These are phyloP conservation scores for Nannochloris sp. DNA, from an alignment of 139 green algal genomes.

Conservation along the genomic window DNA sequence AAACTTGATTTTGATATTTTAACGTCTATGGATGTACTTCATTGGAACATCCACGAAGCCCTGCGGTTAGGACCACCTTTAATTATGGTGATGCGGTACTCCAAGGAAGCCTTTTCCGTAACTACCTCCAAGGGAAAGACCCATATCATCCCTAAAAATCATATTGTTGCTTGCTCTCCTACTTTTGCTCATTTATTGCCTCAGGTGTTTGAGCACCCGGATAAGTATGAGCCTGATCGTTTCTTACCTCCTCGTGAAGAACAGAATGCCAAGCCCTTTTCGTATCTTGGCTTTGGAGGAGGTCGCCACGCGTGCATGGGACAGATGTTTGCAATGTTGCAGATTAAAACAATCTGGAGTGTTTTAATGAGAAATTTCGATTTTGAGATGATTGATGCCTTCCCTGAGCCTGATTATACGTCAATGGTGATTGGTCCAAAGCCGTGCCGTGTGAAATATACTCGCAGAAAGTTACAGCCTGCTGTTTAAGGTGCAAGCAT, in stretches of 20 bases:
- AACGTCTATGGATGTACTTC: constrained; percentile 82
- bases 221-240: constrained; percentile 78
- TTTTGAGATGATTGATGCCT: constrained; percentile 87
- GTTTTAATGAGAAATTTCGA: constrained; percentile 94
- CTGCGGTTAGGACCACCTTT: constrained; percentile 93
- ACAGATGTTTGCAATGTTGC: constrained; percentile 79
- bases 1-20: constrained; percentile 77
- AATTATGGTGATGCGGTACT: constrained; percentile 90
- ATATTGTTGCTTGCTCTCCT: constrained; percentile 81
- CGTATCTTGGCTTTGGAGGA: constrained; percentile 92
- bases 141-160: constrained; percentile 80
- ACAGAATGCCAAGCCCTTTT: constrained; percentile 73
- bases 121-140: constrained; percentile 65
- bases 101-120: constrained; percentile 78
- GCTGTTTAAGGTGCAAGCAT: too few species aligned
- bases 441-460: constrained; percentile 78
- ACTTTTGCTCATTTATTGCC: constrained; percentile 80
- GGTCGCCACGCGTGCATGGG: constrained; percentile 97
- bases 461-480: constrained; percentile 55
- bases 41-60: constrained; percentile 71
- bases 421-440: constrained; percentile 94
- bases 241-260: constrained; percentile 69
- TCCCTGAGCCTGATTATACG: constrained; percentile 84
- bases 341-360: constrained; percentile 96
- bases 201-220: constrained; percentile 65